phyloP scores from a whole-genome alignment of 2,329 filamentous ascomycete species.

The Stagonosporopsis rhizophila region DNA sequence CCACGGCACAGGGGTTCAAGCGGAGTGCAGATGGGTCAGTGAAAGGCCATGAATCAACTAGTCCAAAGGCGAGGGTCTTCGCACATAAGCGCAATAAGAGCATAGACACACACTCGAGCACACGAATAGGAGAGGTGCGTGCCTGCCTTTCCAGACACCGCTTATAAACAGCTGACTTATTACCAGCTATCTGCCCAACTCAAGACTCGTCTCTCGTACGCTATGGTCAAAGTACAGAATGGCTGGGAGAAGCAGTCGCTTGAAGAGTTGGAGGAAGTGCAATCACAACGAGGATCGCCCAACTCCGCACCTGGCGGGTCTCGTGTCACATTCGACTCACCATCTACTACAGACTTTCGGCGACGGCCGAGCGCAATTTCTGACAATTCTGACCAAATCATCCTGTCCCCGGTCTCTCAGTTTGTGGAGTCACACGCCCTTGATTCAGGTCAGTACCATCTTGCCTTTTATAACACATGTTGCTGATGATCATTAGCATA shows the following conservation, averaged over 20 bases:
- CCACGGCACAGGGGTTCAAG: slow-evolving; percentile 64
- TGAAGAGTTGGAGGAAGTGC: slow-evolving; percentile 77
- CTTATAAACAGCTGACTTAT: slow-evolving; percentile 33
- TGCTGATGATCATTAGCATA: slow-evolving; percentile 29
- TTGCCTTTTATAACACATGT: no score
- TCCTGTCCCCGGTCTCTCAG: slow-evolving; percentile 44
- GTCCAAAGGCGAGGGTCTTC: slow-evolving; percentile 26
- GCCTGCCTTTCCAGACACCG: slow-evolving; percentile 4
- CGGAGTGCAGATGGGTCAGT: slow-evolving; percentile 78
- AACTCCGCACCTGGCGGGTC: slow-evolving; percentile 62
- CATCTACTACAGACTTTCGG: slow-evolving; percentile 32
- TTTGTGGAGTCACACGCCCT: slow-evolving; percentile 31
- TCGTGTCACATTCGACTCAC: slow-evolving; percentile 41
- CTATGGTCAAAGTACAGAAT: slow-evolving; percentile 88
- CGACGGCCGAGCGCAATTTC: slow-evolving; percentile 48
- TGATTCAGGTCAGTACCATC: slow-evolving; percentile 32
- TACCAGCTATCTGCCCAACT: slow-evolving; percentile 77
- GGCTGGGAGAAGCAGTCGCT: slow-evolving; percentile 83
- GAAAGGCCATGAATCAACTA: slow-evolving; percentile 52
- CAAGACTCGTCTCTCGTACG: slow-evolving; percentile 85
- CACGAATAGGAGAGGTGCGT: slow-evolving; percentile 78
- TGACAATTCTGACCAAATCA: slow-evolving; percentile 45
- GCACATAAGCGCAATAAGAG: slow-evolving; percentile 77
- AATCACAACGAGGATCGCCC: slow-evolving; percentile 73
- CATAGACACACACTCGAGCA: slow-evolving; percentile 68